Evolutionary conservation across 495 filamentous ascomycete genomes (phyloP), one percentile per base, ranked within the genome.

Genomic region (Neurospora sp.): DNA sequence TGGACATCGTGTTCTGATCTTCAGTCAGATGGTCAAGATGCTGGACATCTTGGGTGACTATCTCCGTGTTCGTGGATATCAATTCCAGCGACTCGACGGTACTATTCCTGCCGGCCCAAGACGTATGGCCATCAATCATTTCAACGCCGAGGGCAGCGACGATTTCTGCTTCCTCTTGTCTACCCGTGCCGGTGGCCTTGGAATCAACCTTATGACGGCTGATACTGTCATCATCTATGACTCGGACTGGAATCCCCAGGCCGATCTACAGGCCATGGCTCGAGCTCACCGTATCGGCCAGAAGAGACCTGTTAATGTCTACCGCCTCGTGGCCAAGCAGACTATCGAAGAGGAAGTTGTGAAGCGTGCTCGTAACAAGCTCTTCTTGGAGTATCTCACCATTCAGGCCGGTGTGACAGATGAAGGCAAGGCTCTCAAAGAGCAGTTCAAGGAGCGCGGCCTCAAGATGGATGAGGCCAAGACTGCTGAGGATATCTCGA

Each of bases 1-100:
- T 75, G 92, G 92, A 69, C 96, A 99, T 79, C 93, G 96, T 18
- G 96, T 99, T 39, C 80, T 99, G 75, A 98, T 99, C 68, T 99
- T 99, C 83, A 97, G 96, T 75, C 96, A 98, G 80, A 98, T 99
- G 96, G 96, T 99, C 41, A 96, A 94, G 80, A 98, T 99, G 90
- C 89, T 99, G 5, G 94, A 99, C 76, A 94, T 99, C 71, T 85
- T 99, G 0, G 91, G 92, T 53, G 94, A 98, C 74, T 99, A 99
- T 80, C 87, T 98, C 73, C 89, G 93, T 69, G 87, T 93, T 41
- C 93, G 96, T 41, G 93, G 93, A 16, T 94, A 98, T 80, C 88
- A 93, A 68, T 97, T 94, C 78, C 96, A 99, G 80, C 87, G 96
- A 10, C 88, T 99, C 5, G 96, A 99, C 78, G 96, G 96, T 73